Percentiles rank a stretch among this genome's conserved stretches.
Conservation (phyloP, 2,329 filamentous ascomycete genomes). For the Coniochaeta hoffmannii region DNA sequence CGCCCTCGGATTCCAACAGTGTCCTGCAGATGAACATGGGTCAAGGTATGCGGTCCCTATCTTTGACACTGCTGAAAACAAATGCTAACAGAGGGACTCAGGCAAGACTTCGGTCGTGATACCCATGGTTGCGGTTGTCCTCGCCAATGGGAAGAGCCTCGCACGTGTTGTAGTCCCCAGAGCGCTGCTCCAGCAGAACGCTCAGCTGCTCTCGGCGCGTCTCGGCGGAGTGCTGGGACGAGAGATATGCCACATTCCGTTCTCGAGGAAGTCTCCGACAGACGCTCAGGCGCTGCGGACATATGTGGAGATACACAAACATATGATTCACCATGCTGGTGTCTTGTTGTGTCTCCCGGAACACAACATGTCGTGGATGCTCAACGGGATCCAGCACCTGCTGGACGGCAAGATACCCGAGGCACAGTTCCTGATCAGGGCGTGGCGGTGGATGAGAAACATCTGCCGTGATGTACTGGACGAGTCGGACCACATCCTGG, state of each 20-base stretch:
- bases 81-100: background rate
- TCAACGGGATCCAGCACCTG: conserved; percentile 52
- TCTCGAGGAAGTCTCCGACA: conserved; percentile 42
- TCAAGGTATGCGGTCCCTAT: conserved; percentile 35
- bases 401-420: conserved; percentile 34
- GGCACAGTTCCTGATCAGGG: conserved; percentile 39
- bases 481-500: conserved; percentile 52
- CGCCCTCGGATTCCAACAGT: conserved; percentile 43
- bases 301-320: conserved; percentile 28
- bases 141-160: conserved; percentile 38
- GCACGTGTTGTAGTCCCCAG: conserved; percentile 49
- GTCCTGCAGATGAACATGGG: conserved; percentile 64
- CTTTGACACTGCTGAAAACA: background rate
- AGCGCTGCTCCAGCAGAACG: conserved; percentile 48
- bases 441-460: conserved; percentile 41
- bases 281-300: conserved; percentile 20
- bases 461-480: conserved; percentile 55
- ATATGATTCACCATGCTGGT: conserved; percentile 34
- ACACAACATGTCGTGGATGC: conserved; percentile 56
- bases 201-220: conserved; percentile 44
- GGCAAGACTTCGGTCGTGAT: conserved; percentile 51
- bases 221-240: conserved; percentile 48
- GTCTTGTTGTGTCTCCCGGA: conserved; percentile 56
- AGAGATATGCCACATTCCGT: conserved; percentile 48
- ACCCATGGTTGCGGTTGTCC: conserved; percentile 37